Base-by-base conservation (phyloP, 768 basidiomycete species). In the Scleroderma bovista region DNA sequence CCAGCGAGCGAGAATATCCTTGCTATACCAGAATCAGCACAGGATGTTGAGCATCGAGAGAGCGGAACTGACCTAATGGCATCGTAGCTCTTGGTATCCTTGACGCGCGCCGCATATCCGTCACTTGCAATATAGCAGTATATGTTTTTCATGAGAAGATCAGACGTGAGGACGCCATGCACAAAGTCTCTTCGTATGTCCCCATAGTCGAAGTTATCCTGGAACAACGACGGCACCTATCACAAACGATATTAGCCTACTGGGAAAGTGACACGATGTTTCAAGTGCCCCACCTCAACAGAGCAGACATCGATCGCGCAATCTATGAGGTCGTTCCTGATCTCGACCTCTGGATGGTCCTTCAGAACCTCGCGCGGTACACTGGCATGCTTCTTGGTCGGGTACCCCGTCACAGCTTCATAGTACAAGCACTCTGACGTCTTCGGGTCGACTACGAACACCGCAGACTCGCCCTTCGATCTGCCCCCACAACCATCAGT, bases 161-260 rank as follows among this genome's bases (percentile, higher is more conserved):
- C 96, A 13, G 92, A 94, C 0, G 91, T 95, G 56, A 99, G 75
- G 42, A 99, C 80, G 16, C 95, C 95, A 61, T 90, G 89, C 15
- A 97, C 88, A 60, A 99, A 96, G 69, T 98, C 93, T 56, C 82
- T 76, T 50, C 93, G 83, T 52, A 98, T 78, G 69, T 94, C 92
- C 13, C 84, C 82, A 61, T 94, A 97, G 70, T 98, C 96, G 61
- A 99, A 99, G 70, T 98, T 98, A 70, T 98, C 96, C 65, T 94
- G 93, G 72, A 98, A 99, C 5, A 97, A 66, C 1, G 94, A 94
- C 1, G 93, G 93, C 33, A 98, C 89, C 88, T 96, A 58, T 13
- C 31, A 19, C 16, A 23, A 26, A 32, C n/a, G 34, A 5, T 5
- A 33, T 45, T 15, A 51, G 31, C 42, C 36, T 3, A 41, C 20